These are phyloP conservation scores for Rhodamnia rubescens DNA, from an alignment of 345 rosid species.

Conservation along the genomic window DNA sequence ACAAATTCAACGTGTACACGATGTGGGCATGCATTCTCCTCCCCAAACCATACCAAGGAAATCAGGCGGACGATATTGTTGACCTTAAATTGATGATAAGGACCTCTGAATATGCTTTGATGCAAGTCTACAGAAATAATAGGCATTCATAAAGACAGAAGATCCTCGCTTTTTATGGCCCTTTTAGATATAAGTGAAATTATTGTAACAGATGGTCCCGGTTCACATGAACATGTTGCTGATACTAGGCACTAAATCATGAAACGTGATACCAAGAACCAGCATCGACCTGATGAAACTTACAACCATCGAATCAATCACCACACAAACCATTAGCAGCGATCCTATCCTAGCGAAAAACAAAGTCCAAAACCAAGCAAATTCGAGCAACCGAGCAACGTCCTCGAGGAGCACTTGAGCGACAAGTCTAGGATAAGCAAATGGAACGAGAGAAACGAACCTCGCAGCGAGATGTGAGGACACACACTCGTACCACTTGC, in stretches of 20 bases:
- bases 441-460: constrained; percentile 15
- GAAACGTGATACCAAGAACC: neutral
- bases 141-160: neutral
- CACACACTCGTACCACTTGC: constrained; percentile 69
- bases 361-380: neutral
- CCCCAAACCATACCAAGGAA: neutral
- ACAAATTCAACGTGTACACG: neutral
- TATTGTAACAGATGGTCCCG: neutral
- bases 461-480: constrained; percentile 56
- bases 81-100: neutral
- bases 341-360: neutral
- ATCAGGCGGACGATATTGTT: neutral
- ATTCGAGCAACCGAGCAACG: neutral
- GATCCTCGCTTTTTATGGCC: neutral
- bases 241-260: neutral
- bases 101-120: neutral
- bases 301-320: neutral
- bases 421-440: neutral
- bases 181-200: neutral
- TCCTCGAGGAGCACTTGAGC: neutral
- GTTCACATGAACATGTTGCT: neutral
- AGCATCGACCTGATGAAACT: neutral
- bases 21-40: neutral
- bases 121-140: neutral
- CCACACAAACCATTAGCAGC: neutral